Evolutionary conservation across 2,329 filamentous ascomycete genomes (phyloP), one percentile per base, ranked within the genome.

Genomic region (Penicillium frequentans): DNA sequence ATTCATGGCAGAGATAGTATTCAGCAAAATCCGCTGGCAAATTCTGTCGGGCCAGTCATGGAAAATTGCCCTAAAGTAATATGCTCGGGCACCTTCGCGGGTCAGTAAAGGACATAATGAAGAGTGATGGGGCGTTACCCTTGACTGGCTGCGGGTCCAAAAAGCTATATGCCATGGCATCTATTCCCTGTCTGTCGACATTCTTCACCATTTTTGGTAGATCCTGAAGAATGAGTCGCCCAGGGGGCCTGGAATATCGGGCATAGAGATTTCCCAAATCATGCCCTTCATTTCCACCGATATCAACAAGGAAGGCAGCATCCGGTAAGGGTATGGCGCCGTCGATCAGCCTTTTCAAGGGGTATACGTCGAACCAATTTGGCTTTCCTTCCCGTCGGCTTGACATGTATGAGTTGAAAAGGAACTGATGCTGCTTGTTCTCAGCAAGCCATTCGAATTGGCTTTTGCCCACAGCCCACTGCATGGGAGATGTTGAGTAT

Each of bases 251-350:
- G 1, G 71, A 67, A 31, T 73, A 66, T 43, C 64, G 64, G 8
- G 69, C 54, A 1, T 70, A 62, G 24, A 79, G 66, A 2, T 58
- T 63, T 6, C 61, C 51, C 7, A 75, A 56, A 39, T 79, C 76
- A 43, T 77, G 69, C 1, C 77, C 77, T 33, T 74, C 68, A 45
- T 73, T 74, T 0, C 77, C 77, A 11, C 77, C 77, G 2, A 79
- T 64, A 42, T 79, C 77, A 13, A 79, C 74, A 5, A 79, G 52
- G 5, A 77, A 69, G 2, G 67, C 64, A 0, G 67, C 70, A 4
- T 73, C 68, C 5, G 67, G 55, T 5, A 54, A 55, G 21, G 55
- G 60, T 24, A 67, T 44, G 2, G 66, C 66, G 0, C 65, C 65
- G 0, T 66, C 65, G 0, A 65, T 52, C 16, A 70, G 49, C 16